Evolutionary conservation across 106 monocot genomes (phyloP).

Genomic region (Triglochin maritima): DNA sequence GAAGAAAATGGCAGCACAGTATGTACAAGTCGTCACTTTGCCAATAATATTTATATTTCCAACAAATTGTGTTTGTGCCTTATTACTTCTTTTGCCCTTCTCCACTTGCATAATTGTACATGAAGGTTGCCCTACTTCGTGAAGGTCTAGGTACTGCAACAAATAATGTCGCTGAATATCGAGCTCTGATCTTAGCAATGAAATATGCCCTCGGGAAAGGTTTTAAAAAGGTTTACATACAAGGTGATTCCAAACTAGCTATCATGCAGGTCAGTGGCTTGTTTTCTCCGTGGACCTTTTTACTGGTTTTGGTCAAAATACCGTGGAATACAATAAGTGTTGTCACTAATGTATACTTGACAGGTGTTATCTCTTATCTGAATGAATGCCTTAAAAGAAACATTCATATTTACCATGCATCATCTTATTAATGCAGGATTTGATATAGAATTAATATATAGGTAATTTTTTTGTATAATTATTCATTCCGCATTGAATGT

Average conservation of each 20-base stretch:
- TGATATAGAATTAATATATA: too few relatives aligned
- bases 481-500: too few relatives aligned
- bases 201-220: constrained; percentile 23
- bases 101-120: background rate
- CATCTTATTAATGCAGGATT: too few relatives aligned
- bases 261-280: constrained; percentile 16
- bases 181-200: constrained; percentile 20
- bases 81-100: background rate
- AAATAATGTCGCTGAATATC: constrained; percentile 28
- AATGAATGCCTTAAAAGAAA: too few relatives aligned
- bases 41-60: background rate
- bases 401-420: too few relatives aligned
- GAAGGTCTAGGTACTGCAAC: constrained; percentile 24
- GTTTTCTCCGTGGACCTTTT: too few relatives aligned
- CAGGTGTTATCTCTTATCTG: too few relatives aligned
- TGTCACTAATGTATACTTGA: too few relatives aligned
- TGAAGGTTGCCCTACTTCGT: constrained; percentile 16
- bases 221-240: constrained; percentile 9
- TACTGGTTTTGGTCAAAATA: too few relatives aligned
- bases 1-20: constrained; percentile 49
- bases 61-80: background rate
- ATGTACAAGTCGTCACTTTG: constrained; percentile 3
- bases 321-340: too few relatives aligned
- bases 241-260: constrained; percentile 25
- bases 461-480: too few relatives aligned